Percentiles rank a stretch among this genome's conserved stretches.
Evolutionary conservation across 306 rosid genomes (phyloP).

Genomic region (Potentilla sterilis): DNA sequence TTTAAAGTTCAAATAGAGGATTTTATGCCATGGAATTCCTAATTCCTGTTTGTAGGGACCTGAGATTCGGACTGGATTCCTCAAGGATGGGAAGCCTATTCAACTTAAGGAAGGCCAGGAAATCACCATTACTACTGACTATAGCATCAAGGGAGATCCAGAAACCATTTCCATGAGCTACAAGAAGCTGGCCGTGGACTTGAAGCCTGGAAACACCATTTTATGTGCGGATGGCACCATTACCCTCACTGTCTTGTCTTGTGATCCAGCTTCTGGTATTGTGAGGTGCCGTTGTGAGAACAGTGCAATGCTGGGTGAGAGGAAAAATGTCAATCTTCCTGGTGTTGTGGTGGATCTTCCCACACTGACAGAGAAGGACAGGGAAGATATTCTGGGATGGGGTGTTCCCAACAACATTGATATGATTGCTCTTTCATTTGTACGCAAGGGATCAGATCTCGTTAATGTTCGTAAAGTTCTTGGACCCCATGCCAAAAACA

Average conservation of each 20-base stretch:
- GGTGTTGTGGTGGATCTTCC: slow-evolving; percentile 97
- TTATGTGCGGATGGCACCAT: slow-evolving; percentile 93
- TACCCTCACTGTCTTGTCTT: slow-evolving; percentile 74
- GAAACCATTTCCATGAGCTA: slow-evolving; percentile 85
- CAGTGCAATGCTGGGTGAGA: slow-evolving; percentile 82
- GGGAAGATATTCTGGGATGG: slow-evolving; percentile 89
- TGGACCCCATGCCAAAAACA: slow-evolving; percentile 76
- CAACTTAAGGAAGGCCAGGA: slow-evolving; percentile 94
- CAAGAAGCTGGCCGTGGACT: slow-evolving; percentile 73
- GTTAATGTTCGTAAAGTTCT: slow-evolving; percentile 86
- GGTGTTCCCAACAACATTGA: slow-evolving; percentile 95
- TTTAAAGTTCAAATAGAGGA: not conserved
- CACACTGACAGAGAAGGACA: slow-evolving; percentile 87
- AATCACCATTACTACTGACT: slow-evolving; percentile 75
- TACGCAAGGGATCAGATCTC: slow-evolving; percentile 93
- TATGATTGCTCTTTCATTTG: slow-evolving; percentile 98
- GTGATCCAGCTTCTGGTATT: slow-evolving; percentile 57
- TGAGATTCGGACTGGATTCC: slow-evolving; percentile 93
- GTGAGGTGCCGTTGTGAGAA: slow-evolving; percentile 88
- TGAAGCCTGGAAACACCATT: slow-evolving; percentile 80
- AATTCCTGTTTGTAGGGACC: slow-evolving; percentile 59
- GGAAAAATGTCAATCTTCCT: slow-evolving; percentile 96
- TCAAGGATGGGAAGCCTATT: slow-evolving; percentile 76
- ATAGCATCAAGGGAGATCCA: slow-evolving; percentile 67
- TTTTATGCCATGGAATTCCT: not conserved